Conservation (phyloP, 2,329 filamentous ascomycete species). For the Colletotrichum australisinense region DNA sequence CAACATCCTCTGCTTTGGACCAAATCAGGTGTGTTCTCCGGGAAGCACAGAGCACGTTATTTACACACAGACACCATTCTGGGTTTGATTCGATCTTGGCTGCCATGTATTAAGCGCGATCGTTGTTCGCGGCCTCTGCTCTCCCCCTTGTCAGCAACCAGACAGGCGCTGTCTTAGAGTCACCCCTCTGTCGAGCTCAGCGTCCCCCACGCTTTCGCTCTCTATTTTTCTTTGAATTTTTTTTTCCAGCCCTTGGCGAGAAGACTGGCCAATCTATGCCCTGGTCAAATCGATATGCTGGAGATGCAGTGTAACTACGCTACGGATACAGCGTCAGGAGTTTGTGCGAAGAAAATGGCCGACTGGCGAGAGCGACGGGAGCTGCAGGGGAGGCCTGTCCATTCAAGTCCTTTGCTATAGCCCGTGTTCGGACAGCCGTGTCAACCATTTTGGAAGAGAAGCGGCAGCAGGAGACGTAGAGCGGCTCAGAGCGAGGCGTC, state of each 20-base stretch:
- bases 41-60: slow-evolving; percentile 21
- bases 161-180: background rate
- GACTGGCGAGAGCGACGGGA: slow-evolving; percentile 19
- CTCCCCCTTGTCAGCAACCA: background rate
- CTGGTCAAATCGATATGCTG: background rate
- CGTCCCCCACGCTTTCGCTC: slow-evolving; percentile 25
- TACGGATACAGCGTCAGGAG: slow-evolving; percentile 4
- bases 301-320: slow-evolving; percentile 21
- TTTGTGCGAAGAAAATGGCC: slow-evolving; percentile 30
- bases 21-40: slow-evolving; percentile 19
- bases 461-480: background rate
- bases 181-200: slow-evolving; percentile 17
- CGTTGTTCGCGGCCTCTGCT: slow-evolving; percentile 11
- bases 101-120: slow-evolving; percentile 20
- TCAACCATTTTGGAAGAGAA: background rate
- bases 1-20: background rate
- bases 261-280: background rate
- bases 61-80: slow-evolving; percentile 24
- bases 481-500: background rate
- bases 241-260: background rate
- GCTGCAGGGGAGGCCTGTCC: background rate
- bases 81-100: slow-evolving; percentile 24
- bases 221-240: background rate
- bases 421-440: slow-evolving; percentile 5
- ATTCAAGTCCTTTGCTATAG: background rate